Base-by-base conservation (phyloP, 2,329 filamentous ascomycete species). In the Elsinoe arachidis region DNA sequence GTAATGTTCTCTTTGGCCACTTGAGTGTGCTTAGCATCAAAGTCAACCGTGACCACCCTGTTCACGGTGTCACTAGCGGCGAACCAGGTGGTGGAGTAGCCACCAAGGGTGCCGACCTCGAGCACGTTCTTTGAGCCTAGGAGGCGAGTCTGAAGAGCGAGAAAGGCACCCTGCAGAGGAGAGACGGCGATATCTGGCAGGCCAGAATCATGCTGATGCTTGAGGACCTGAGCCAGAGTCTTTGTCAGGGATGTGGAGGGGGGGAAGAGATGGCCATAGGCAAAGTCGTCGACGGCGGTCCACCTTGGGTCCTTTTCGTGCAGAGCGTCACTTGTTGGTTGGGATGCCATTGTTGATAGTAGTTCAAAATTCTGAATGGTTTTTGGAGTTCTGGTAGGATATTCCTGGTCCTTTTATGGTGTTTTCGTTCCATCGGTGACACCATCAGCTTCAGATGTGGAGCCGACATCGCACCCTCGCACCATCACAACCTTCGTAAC, bases 51-150 rank as follows among this genome's bases (percentile, higher is more conserved):
- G 0, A 76, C 80, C 14, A 82, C 73, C 15, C 72, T 64, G 3
- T 71, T 62, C 17, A 68, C 63, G 0, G 70, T 69, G 10, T 65
- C 67, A 11, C 69, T 64, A 17, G 65, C 66, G 2, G 78, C 78
- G 51, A 83, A 71, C 72, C 76, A 82, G 56, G 81, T 78, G 12
- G 76, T 73, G 1, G 74, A 75, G 65, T 80, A 82, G 6, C 74
- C 80, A 11, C 79, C 79, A 23, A 83, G 65, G 0, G 78, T 81
- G 21, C 80, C 80, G 49, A 83, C 69, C 63, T 83, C 80, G 35
- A 83, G 75, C 2, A 77, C 69, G 64, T 57, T 59, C 61, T 55
- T 61, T 5, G 54, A 56, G 14, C 53, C 30, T 19, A 53, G 33
- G 6, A 58, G 38, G 41, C 63, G 66, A 44, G 66, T 65, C 37